phyloP scores from a whole-genome alignment of 169 alveolate genomes.

The Neospora caninum region DNA sequence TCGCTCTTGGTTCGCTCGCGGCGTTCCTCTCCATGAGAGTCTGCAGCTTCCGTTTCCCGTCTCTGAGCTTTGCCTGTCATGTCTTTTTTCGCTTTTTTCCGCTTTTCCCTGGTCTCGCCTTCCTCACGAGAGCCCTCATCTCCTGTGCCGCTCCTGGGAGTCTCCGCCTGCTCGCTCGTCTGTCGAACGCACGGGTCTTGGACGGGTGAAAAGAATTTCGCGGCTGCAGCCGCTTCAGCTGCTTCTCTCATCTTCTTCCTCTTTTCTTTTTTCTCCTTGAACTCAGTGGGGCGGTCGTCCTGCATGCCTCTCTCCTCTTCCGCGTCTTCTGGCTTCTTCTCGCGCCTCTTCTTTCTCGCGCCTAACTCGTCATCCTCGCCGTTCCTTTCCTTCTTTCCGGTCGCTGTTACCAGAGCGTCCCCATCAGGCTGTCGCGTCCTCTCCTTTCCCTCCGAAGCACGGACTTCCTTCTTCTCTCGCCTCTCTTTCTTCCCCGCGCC shows the following conservation, averaged over 20 bases:
- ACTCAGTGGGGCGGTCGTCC: too few species aligned
- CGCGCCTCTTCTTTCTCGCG: neutral
- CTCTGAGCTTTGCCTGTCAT: neutral
- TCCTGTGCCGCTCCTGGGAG: neutral
- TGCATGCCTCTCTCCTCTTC: neutral
- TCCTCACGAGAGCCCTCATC: neutral
- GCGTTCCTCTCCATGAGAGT: neutral
- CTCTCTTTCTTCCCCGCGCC: neutral
- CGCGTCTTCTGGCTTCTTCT: neutral
- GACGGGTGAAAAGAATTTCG: neutral
- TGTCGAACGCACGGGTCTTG: neutral
- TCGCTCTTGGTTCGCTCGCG: neutral
- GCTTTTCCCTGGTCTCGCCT: neutral
- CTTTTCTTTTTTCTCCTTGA: neutral
- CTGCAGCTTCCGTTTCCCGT: neutral
- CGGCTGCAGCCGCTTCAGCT: conserved; percentile 7
- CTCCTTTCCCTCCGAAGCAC: neutral
- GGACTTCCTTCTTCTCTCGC: too few species aligned
- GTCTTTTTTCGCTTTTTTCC: neutral
- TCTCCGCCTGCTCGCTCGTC: neutral
- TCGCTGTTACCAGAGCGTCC: neutral
- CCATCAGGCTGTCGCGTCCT: neutral
- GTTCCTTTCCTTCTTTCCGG: neutral
- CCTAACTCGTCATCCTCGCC: neutral
- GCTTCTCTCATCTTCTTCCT: neutral